Conservation (phyloP, 164 flowering plant genomes). For the Vitis rupestris region DNA sequence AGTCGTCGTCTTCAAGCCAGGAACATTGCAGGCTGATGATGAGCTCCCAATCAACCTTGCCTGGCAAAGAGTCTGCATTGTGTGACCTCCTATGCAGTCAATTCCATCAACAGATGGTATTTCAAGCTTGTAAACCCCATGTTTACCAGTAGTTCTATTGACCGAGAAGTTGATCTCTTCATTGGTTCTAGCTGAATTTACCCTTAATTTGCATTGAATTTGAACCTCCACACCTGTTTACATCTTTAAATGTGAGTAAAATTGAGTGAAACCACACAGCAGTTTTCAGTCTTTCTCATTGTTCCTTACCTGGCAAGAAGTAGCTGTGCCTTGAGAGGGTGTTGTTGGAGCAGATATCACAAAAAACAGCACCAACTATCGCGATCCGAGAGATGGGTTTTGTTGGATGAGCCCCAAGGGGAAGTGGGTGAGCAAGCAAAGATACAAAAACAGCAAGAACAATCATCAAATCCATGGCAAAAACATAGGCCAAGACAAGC, state of each 20-base stretch:
- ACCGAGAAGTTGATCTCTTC: conserved; percentile 49
- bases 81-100: conserved; percentile 39
- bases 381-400: conserved; percentile 28
- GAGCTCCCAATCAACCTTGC: conserved; percentile 48
- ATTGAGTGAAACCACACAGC: too few relatives aligned
- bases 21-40: conserved; percentile 47
- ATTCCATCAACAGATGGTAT: conserved; percentile 58
- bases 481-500: conserved; percentile 7
- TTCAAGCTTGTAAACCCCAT: conserved; percentile 58
- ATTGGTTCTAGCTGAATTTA: conserved; percentile 38
- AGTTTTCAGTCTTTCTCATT: too few relatives aligned
- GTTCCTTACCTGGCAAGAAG: conserved; percentile 43
- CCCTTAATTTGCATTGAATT: conserved; percentile 65
- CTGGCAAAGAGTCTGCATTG: conserved; percentile 42
- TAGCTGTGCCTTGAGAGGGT: conserved; percentile 44
- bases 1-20: conserved; percentile 38
- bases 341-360: conserved; percentile 42
- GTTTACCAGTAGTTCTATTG: conserved; percentile 59
- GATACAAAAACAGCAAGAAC: conserved; percentile 15
- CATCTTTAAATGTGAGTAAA: too few relatives aligned
- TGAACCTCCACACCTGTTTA: conserved; percentile 60
- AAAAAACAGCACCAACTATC: conserved; percentile 45
- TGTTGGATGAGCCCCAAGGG: conserved; percentile 6
- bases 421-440: conserved; percentile 4
- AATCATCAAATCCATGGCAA: conserved; percentile 22